phyloP scores from a whole-genome alignment of 331 rosid genomes.

The Pyrus hybrid region DNA sequence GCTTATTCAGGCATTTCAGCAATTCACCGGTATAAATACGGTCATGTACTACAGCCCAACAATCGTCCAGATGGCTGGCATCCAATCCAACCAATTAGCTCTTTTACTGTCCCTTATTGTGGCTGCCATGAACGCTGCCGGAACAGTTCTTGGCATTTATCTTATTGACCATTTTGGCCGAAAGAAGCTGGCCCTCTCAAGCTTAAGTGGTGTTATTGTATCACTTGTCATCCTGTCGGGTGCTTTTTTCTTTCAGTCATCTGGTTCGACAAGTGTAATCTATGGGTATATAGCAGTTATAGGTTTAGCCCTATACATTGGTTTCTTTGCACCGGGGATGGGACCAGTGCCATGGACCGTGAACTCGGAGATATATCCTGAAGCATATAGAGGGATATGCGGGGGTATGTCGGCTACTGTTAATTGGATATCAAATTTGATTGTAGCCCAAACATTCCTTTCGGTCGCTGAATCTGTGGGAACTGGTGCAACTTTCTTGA shows the following conservation, averaged over 20 bases:
- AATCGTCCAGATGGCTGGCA: constrained; percentile 83
- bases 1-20: constrained; percentile 71
- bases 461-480: constrained; percentile 55
- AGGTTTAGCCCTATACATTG: constrained; percentile 55
- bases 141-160: constrained; percentile 74
- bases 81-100: constrained; percentile 56
- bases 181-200: constrained; percentile 52
- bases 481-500: constrained; percentile 66
- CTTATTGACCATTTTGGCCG: constrained; percentile 78
- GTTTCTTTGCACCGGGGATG: constrained; percentile 75
- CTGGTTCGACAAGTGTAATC: constrained; percentile 27
- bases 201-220: constrained; percentile 63
- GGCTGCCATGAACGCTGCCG: constrained; percentile 64
- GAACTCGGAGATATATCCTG: constrained; percentile 84
- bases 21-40: constrained; percentile 71
- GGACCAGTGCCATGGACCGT: constrained; percentile 89
- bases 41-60: constrained; percentile 94
- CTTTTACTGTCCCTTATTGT: constrained; percentile 61
- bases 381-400: constrained; percentile 69
- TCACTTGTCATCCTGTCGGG: constrained; percentile 53
- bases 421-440: constrained; percentile 79
- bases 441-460: constrained; percentile 68
- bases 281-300: constrained; percentile 57
- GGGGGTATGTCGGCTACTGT: constrained; percentile 97
- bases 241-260: constrained; percentile 50